These are phyloP conservation scores for Dictyostelium capitatum DNA, from an alignment of 78 protist genomes.

Conservation along the genomic window DNA sequence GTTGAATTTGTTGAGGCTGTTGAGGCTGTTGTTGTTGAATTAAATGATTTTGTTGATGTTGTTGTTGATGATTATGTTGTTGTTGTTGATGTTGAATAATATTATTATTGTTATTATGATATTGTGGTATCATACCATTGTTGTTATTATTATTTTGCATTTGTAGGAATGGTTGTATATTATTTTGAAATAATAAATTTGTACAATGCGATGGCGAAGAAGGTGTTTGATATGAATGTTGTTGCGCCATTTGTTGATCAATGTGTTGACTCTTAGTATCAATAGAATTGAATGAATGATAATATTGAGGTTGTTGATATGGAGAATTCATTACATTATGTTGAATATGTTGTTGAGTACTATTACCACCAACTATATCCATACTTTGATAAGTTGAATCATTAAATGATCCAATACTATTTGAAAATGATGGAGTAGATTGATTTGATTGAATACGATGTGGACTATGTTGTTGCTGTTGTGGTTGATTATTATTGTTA, in stretches of 20 bases:
- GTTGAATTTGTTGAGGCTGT: not conserved
- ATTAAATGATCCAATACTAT: not conserved
- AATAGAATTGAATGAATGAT: not conserved
- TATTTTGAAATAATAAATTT: slow-evolving; percentile 10
- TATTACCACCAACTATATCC: not conserved
- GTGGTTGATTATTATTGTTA: not conserved
- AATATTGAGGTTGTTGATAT: not conserved
- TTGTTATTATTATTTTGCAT: not conserved
- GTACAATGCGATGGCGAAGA: slow-evolving; percentile 10
- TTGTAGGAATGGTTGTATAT: slow-evolving; percentile 23
- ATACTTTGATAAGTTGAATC: not conserved
- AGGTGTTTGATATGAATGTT: not conserved
- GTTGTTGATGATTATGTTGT: not conserved
- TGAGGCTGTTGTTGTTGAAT: not conserved
- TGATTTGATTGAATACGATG: slow-evolving; percentile 9
- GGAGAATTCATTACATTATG: not conserved
- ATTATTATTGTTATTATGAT: not conserved
- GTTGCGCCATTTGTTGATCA: not conserved
- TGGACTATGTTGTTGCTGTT: not conserved
- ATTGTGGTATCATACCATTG: not conserved
- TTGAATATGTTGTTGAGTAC: not conserved
- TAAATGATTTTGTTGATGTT: not conserved
- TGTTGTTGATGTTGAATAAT: slow-evolving; percentile 1
- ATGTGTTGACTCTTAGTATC: slow-evolving; percentile 11
- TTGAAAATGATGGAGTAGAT: slow-evolving; percentile 17